Conservation (phyloP, 2,329 filamentous ascomycete genomes). For the Alternaria novae-zelandiae region DNA sequence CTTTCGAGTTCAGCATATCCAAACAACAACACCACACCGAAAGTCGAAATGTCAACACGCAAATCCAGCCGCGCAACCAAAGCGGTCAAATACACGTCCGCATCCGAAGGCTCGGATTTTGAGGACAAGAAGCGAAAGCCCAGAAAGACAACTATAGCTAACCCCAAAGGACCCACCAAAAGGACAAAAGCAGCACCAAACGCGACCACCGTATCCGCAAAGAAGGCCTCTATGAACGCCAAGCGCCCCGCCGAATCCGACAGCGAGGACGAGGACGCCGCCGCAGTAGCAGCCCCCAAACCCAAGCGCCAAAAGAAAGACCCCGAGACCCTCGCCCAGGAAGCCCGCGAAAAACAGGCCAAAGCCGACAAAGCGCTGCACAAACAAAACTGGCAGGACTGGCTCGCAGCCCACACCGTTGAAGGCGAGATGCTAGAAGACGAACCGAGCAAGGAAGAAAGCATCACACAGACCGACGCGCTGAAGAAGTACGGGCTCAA, state of each 20-base stretch:
- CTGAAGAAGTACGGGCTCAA: conserved; percentile 20
- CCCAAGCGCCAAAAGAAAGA: conserved; percentile 18
- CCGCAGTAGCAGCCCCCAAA: too few relatives aligned
- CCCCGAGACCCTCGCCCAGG: neutral
- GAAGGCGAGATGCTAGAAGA: conserved; percentile 2
- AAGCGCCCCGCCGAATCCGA: neutral
- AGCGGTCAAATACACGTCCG: conserved; percentile 23
- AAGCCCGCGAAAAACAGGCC: neutral
- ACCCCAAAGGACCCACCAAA: neutral
- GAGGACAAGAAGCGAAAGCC: conserved; percentile 18
- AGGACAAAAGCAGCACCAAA: neutral
- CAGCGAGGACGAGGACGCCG: too few relatives aligned
- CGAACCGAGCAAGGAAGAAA: conserved; percentile 7
- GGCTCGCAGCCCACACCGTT: neutral
- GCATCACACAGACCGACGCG: conserved; percentile 21
- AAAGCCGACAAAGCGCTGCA: conserved; percentile 5
- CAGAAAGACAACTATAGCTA: neutral
- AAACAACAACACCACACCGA: neutral
- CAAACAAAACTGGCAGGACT: conserved; percentile 12
- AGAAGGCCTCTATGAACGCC: neutral
- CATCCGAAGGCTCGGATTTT: conserved; percentile 18
- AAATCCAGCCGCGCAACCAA: conserved; percentile 17
- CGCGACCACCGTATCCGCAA: neutral
- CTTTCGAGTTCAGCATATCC: neutral
- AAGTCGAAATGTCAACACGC: conserved; percentile 14